Evolutionary conservation across 148 eudicot species (phyloP).

Genomic region (Linanthus parryae): DNA sequence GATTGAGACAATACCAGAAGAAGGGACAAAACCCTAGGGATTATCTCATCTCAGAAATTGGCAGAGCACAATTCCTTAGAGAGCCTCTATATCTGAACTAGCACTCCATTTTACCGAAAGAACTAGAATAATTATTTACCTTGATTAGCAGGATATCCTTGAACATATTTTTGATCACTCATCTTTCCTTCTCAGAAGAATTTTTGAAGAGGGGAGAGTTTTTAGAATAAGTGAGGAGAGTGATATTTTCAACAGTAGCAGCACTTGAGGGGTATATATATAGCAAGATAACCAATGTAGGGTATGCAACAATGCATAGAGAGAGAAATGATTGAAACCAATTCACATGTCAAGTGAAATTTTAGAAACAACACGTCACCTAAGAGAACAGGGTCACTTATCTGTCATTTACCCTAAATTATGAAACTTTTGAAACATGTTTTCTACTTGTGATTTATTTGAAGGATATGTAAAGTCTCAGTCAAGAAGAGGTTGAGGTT

Average conservation of each 20-base stretch:
- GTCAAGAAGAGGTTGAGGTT: too few species aligned
- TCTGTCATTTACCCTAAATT: too few species aligned
- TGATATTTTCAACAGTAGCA: neutral
- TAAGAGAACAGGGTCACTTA: too few species aligned
- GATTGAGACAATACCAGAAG: too few species aligned
- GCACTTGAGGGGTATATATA: neutral
- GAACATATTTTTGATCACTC: constrained; percentile 19
- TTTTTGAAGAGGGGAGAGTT: neutral
- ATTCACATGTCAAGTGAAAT: neutral
- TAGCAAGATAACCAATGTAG: neutral
- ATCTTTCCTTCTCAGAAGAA: constrained; percentile 6
- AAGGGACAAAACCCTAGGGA: too few species aligned
- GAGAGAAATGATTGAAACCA: neutral
- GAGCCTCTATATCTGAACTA: too few species aligned
- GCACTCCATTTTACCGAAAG: too few species aligned
- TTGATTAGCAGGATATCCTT: constrained; percentile 20
- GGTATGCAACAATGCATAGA: neutral
- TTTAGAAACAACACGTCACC: neutral
- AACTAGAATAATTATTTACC: neutral
- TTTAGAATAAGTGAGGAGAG: neutral
- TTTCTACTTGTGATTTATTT: too few species aligned
- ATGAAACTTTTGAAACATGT: too few species aligned
- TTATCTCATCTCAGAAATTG: too few species aligned
- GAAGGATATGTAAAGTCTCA: too few species aligned
- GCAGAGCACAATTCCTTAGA: too few species aligned